Conservation (phyloP, 2,329 filamentous ascomycete species). For the Aspergillus pseudoglaucus region DNA sequence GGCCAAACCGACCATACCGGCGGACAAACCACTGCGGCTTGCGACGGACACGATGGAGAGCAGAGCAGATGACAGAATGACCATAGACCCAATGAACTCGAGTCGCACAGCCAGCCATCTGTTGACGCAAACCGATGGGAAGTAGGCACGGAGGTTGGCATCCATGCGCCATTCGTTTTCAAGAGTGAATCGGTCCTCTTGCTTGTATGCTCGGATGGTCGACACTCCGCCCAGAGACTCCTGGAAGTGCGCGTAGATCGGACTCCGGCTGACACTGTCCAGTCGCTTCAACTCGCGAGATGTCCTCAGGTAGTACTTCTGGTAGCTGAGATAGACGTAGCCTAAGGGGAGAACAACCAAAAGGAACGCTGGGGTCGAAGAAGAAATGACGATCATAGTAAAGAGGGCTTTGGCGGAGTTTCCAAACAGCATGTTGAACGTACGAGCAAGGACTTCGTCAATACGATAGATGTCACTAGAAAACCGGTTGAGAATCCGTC, state of each 20-base stretch:
- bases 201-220: conserved; percentile 90
- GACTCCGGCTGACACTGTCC: conserved; percentile 90
- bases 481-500: conserved; percentile 94
- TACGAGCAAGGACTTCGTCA: conserved; percentile 88
- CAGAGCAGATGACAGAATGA: conserved; percentile 80
- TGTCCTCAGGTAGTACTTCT: conserved; percentile 92
- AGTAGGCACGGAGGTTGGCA: conserved; percentile 88
- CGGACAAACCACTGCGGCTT: conserved; percentile 55
- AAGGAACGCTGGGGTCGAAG: conserved; percentile 72
- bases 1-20: conserved; percentile 78
- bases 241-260: conserved; percentile 97
- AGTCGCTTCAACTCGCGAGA: conserved; percentile 94
- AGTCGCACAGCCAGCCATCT: conserved; percentile 91
- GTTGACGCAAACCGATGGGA: conserved; percentile 88
- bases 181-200: conserved; percentile 76
- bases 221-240: conserved; percentile 90
- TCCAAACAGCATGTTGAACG: conserved; percentile 93
- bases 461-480: conserved; percentile 66
- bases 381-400: conserved; percentile 78
- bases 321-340: conserved; percentile 81
- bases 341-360: conserved; percentile 73
- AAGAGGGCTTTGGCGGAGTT: conserved; percentile 70
- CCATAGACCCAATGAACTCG: conserved; percentile 89
- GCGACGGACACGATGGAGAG: conserved; percentile 77
- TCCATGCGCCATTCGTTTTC: conserved; percentile 99